Conservation (phyloP, 768 basidiomycete species). For the Scleroderma citrinum region DNA sequence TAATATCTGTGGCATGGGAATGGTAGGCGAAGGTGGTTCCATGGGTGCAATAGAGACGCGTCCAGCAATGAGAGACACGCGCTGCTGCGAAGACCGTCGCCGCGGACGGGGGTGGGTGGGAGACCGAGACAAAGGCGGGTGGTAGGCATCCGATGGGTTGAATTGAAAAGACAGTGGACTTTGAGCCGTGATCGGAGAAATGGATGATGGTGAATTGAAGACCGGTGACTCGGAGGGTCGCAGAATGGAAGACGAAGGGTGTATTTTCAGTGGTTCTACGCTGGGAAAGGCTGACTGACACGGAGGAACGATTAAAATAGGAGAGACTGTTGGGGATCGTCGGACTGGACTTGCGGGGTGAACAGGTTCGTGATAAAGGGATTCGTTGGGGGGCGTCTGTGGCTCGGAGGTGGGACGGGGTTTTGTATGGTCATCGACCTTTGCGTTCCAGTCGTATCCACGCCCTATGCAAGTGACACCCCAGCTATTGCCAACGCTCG, state of each 20-base stretch:
- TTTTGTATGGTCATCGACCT: constrained; percentile 26
- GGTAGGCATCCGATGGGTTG: constrained; percentile 15
- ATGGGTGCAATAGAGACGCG: constrained; percentile 73
- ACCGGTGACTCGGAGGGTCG: constrained; percentile 27
- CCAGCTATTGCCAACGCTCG: constrained; percentile 75
- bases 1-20: constrained; percentile 54
- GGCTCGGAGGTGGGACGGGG: constrained; percentile 6
- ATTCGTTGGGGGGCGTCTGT: constrained; percentile 11
- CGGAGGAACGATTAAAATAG: constrained; percentile 19
- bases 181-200: constrained; percentile 24
- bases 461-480: constrained; percentile 80
- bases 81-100: constrained; percentile 75
- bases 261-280: constrained; percentile 22
- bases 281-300: constrained; percentile 16
- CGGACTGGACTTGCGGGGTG: constrained; percentile 7
- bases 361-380: constrained; percentile 4
- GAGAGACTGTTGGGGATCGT: constrained; percentile 11
- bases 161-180: constrained; percentile 16
- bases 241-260: constrained; percentile 23
- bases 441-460: constrained; percentile 69
- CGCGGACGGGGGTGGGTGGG: constrained; percentile 60
- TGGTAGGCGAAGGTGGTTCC: constrained; percentile 65
- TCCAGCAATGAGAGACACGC: constrained; percentile 79
- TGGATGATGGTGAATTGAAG: constrained; percentile 26
- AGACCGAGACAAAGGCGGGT: constrained; percentile 37